Percentiles rank a stretch among this genome's conserved stretches.
phyloP scores from a whole-genome alignment of 192 early-diverging fungal genomes.

The Linderina pennispora region DNA sequence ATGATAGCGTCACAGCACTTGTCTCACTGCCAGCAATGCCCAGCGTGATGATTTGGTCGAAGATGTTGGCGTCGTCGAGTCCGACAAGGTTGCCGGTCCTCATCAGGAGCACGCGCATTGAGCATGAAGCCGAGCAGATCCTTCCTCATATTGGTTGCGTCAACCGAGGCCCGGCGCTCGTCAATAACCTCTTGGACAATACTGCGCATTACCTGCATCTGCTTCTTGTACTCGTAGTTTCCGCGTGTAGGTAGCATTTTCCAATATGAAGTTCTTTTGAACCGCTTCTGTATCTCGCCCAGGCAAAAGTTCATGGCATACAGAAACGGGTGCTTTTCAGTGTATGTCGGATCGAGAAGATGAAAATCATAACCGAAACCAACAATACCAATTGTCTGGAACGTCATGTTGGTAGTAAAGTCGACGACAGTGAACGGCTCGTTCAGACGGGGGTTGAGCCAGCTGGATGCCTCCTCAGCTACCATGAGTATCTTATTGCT shows the following conservation, averaged over 20 bases:
- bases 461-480: conserved; percentile 16
- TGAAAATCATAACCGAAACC: conserved; percentile 56
- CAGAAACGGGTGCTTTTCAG: conserved; percentile 31
- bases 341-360: conserved; percentile 21
- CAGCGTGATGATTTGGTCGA: conserved; percentile 60
- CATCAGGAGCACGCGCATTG: conserved; percentile 37
- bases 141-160: neutral
- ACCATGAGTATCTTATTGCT: conserved; percentile 38
- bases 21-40: conserved; percentile 58
- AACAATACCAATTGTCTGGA: conserved; percentile 51
- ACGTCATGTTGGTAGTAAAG: conserved; percentile 52
- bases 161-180: conserved; percentile 32
- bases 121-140: conserved; percentile 46
- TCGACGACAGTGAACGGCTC: conserved; percentile 29
- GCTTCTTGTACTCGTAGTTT: conserved; percentile 7
- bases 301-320: conserved; percentile 37
- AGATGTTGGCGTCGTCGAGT: conserved; percentile 40
- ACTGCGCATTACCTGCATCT: conserved; percentile 36
- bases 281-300: conserved; percentile 19
- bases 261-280: conserved; percentile 24
- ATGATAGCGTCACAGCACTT: conserved; percentile 49
- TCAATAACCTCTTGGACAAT: conserved; percentile 50
- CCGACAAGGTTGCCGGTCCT: conserved; percentile 11
- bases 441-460: conserved; percentile 27
- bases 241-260: neutral